Base-by-base conservation (phyloP, 345 rosid genomes). In the Pistacia integerrima region DNA sequence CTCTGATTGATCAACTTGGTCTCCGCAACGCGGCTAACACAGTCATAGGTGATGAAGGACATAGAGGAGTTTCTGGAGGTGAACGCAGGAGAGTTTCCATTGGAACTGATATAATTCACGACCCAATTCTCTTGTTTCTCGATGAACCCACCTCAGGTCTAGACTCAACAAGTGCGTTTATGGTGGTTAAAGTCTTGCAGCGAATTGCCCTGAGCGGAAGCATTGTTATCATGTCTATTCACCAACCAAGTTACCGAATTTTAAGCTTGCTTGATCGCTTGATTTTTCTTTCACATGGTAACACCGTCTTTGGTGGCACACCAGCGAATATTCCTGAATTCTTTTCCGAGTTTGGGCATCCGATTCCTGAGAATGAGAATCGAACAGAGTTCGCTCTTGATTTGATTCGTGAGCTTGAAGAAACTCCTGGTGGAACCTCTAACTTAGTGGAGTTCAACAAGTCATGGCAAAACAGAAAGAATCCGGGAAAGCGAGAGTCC, bases 141-240 rank as follows among this genome's bases (percentile, higher is more conserved):
- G 99, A 95, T 17, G 99, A 95, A 75, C 99, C 98, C 4, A 95
- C 99, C 67, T 95, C 99, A 0, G 99, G 99, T 2, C 85, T 95
- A 17, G 99, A 95, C 73, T 95, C 99, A 2, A 95, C 99, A 0
- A 95, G 98, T 3, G 98, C 99, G 0, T 95, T 83, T 46, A 92
- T 93, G 98, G 99, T 96, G 28, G 94, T 93, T 25, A 96, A 93
- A 74, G 99, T 96, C 4, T 72, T 96, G 79, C 96, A 92, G 73
- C 79, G 94, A 64, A 96, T 96, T 52, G 97, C 99, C 2, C 91
- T 87, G 73, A 90, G 93, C 35, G 98, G 99, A 0, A 92, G 99
- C 73, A 90, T 96, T 22, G 98, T 96, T 22, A 90, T 96, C 70
- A 92, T 96, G 97, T 89, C 99, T 0, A 79, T 96, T 16, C 99